Evolutionary conservation across 495 filamentous ascomycete genomes (phyloP).

Genomic region (Barbatosphaeria neglecta): DNA sequence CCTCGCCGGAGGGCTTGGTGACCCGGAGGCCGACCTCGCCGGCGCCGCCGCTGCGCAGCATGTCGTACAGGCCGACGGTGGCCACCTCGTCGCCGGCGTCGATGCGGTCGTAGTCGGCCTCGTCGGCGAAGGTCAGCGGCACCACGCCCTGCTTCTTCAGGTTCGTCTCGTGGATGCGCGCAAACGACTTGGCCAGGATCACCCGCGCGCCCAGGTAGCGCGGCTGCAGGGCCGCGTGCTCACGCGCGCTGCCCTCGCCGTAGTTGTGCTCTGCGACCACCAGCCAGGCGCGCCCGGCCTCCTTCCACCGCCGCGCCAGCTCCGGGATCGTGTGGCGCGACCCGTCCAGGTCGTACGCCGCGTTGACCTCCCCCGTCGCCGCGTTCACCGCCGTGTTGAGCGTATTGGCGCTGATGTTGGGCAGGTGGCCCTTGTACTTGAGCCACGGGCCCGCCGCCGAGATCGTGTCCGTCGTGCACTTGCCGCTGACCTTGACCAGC

Average conservation of each 20-base stretch:
- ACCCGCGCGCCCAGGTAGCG: constrained; percentile 81
- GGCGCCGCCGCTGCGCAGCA: constrained; percentile 63
- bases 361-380: constrained; percentile 83
- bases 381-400: constrained; percentile 90
- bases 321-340: constrained; percentile 62
- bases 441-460: constrained; percentile 95
- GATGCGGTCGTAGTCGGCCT: constrained; percentile 77
- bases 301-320: constrained; percentile 71
- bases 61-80: constrained; percentile 73
- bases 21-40: constrained; percentile 64
- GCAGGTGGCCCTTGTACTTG: constrained; percentile 97
- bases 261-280: constrained; percentile 97
- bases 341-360: constrained; percentile 73
- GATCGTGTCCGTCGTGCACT: constrained; percentile 98
- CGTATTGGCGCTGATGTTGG: constrained; percentile 94
- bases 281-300: constrained; percentile 62
- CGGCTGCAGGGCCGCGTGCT: constrained; percentile 95
- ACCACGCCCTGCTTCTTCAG: constrained; percentile 98
- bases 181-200: constrained; percentile 85
- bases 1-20: constrained; percentile 51
- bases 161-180: constrained; percentile 96
- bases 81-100: constrained; percentile 68
- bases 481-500: constrained; percentile 88
- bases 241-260: constrained; percentile 87
- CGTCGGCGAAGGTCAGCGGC: constrained; percentile 76